Conservation (phyloP, 805 yeast species). For the Yamadazyma phyllophila region DNA sequence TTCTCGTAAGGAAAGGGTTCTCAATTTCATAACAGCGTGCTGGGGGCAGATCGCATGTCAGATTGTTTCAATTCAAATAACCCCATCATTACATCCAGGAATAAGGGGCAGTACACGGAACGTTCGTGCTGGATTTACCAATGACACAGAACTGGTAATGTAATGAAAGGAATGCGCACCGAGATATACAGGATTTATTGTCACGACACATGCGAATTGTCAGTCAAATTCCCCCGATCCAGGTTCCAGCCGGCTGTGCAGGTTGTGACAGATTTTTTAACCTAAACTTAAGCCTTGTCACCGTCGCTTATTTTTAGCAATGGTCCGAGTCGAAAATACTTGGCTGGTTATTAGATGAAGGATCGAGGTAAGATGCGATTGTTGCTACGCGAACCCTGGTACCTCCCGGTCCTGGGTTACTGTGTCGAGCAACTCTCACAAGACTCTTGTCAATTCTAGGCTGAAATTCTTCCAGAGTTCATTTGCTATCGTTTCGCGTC, state of each 20-base stretch:
- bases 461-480: background rate
- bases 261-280: background rate
- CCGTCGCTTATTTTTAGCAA: background rate
- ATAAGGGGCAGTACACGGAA: conserved; percentile 4
- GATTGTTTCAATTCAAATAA: too few relatives aligned
- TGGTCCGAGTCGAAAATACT: background rate
- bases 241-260: background rate
- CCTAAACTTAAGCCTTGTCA: background rate
- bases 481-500: background rate
- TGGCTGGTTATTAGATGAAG: background rate
- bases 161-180: background rate
- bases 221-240: background rate
- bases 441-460: conserved; percentile 1
- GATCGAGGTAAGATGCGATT: background rate
- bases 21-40: conserved; percentile 12
- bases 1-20: conserved; percentile 10
- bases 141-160: conserved; percentile 1
- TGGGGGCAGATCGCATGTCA: conserved; percentile 5
- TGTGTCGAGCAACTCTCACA: background rate
- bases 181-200: background rate
- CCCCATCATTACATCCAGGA: background rate
- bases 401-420: background rate
- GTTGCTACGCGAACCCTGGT: background rate
- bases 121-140: background rate
- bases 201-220: background rate